Conservation (phyloP, 2,329 filamentous ascomycete species). For the Penicillium olsonii region DNA sequence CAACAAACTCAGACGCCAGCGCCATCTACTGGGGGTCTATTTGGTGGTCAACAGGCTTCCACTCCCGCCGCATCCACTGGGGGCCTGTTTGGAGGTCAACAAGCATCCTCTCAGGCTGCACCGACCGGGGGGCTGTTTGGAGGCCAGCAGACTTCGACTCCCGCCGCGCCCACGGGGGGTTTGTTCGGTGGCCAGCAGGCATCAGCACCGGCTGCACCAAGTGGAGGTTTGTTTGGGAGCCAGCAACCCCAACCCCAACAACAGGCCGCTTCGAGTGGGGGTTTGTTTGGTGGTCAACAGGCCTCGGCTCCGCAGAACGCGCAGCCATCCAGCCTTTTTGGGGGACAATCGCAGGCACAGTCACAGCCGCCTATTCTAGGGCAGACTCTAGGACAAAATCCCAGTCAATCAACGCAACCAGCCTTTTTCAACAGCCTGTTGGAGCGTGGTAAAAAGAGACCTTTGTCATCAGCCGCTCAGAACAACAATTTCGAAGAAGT, state of each 20-base stretch:
- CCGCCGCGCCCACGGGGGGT: conserved; percentile 7
- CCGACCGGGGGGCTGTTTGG: neutral
- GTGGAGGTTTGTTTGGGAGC: neutral
- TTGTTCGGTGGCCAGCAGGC: neutral
- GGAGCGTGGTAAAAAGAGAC: conserved; percentile 67
- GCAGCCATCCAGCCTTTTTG: conserved; percentile 26
- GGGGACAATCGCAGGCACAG: conserved; percentile 25
- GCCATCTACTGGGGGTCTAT: conserved; percentile 15
- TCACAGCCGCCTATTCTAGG: conserved; percentile 27
- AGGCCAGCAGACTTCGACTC: conserved; percentile 16
- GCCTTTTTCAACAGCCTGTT: conserved; percentile 66
- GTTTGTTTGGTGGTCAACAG: conserved; percentile 27
- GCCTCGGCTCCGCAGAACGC: conserved; percentile 10
- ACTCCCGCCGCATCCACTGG: conserved; percentile 14
- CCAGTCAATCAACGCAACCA: conserved; percentile 47
- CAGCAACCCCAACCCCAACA: neutral
- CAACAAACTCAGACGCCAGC: conserved; percentile 22
- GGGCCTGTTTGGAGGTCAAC: conserved; percentile 16
- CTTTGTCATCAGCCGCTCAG: conserved; percentile 64
- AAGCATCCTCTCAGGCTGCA: neutral
- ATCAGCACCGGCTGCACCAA: neutral
- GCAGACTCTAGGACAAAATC: conserved; percentile 28
- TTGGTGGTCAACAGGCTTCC: conserved; percentile 20
- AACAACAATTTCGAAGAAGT: conserved; percentile 68
- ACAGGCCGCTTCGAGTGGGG: neutral